phyloP scores from a whole-genome alignment of 192 early-diverging fungal genomes.

The Coemansia sp. region DNA sequence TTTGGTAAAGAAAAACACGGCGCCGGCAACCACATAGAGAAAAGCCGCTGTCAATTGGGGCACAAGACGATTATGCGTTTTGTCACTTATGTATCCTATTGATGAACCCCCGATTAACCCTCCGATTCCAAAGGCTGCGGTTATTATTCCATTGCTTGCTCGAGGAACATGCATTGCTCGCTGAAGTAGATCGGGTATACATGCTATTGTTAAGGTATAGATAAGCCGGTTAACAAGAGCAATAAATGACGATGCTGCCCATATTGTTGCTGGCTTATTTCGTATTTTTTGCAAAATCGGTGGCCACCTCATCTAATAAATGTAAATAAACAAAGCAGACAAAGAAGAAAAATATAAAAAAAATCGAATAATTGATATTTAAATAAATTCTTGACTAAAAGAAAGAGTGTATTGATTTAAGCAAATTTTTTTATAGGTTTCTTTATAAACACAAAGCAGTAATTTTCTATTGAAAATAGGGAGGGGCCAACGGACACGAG shows the following conservation, averaged over 20 bases:
- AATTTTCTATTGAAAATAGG: background rate
- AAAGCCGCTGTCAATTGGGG: slow-evolving; percentile 31
- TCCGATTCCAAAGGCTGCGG: slow-evolving; percentile 48
- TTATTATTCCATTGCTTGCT: slow-evolving; percentile 43
- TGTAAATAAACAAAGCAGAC: no score
- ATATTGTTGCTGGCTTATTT: slow-evolving; percentile 45
- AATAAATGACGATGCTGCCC: slow-evolving; percentile 34
- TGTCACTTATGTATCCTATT: slow-evolving; percentile 48
- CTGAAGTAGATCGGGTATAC: slow-evolving; percentile 46
- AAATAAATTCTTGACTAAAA: background rate
- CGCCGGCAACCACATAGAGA: slow-evolving; percentile 34
- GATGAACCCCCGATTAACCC: slow-evolving; percentile 32
- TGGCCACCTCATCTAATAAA: slow-evolving; percentile 18
- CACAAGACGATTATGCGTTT: slow-evolving; percentile 32
- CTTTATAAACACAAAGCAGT: background rate
- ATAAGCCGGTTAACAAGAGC: slow-evolving; percentile 49
- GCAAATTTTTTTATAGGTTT: background rate
- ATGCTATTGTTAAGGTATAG: slow-evolving; percentile 49
- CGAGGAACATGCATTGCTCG: slow-evolving; percentile 31
- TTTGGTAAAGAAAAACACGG: slow-evolving; percentile 32
- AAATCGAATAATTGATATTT: background rate
- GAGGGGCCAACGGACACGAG: background rate
- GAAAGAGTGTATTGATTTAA: background rate
- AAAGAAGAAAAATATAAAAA: background rate
- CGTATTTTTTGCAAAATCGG: slow-evolving; percentile 23